Conservation (phyloP, 495 filamentous ascomycete species). For the Echria macrotheca region DNA sequence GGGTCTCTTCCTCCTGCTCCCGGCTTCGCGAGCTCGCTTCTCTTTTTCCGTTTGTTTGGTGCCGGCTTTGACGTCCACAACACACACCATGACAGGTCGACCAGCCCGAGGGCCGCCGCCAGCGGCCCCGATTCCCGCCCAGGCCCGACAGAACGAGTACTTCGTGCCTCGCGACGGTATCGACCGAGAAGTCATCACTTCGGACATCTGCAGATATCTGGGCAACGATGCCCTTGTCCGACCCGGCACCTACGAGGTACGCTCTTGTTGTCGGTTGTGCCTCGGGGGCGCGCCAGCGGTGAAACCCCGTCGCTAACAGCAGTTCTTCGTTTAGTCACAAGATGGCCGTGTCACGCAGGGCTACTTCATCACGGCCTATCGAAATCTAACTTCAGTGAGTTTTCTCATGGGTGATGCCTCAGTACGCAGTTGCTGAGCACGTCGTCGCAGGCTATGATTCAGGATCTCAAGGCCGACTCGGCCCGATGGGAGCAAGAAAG, state of each 20-base stretch:
- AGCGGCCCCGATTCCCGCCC: slow-evolving; percentile 32
- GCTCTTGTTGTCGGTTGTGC: slow-evolving; percentile 19
- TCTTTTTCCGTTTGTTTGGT: slow-evolving; percentile 6
- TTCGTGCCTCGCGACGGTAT: slow-evolving; percentile 88
- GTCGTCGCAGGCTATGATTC: slow-evolving; percentile 69
- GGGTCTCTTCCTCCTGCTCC: slow-evolving; percentile 13
- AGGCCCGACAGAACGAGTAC: slow-evolving; percentile 69
- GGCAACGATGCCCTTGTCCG: slow-evolving; percentile 87
- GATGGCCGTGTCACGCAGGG: slow-evolving; percentile 57
- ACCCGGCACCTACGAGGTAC: slow-evolving; percentile 76
- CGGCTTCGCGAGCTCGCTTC: not conserved
- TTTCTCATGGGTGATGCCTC: too few relatives aligned
- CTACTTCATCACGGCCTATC: slow-evolving; percentile 83
- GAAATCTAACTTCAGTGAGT: slow-evolving; percentile 80
- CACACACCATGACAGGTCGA: slow-evolving; percentile 37
- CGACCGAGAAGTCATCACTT: slow-evolving; percentile 87
- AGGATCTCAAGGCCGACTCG: slow-evolving; percentile 79
- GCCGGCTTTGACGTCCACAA: not conserved
- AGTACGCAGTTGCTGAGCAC: slow-evolving; percentile 1
- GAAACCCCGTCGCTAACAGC: slow-evolving; percentile 16
- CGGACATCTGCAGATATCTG: slow-evolving; percentile 91
- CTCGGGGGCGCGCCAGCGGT: too few relatives aligned
- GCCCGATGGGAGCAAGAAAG: slow-evolving; percentile 72
- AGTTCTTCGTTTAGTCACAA: slow-evolving; percentile 30
- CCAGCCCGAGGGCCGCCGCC: too few relatives aligned